phyloP scores from a whole-genome alignment of 164 flowering plant genomes.

The Nelumbo lutea region DNA sequence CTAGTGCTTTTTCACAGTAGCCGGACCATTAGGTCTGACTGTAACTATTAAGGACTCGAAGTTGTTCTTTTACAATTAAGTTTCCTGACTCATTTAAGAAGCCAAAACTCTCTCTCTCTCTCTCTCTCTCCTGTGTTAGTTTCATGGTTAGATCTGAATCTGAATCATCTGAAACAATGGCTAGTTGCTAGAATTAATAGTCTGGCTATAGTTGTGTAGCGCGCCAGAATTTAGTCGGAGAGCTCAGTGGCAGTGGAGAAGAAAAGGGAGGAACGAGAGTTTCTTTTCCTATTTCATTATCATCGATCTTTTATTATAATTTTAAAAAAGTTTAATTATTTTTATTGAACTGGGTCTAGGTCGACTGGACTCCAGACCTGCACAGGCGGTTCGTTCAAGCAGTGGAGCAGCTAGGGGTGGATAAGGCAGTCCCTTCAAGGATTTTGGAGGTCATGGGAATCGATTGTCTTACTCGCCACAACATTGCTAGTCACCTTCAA shows the following conservation, averaged over 20 bases:
- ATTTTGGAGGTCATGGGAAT: conserved; percentile 93
- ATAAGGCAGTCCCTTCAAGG: conserved; percentile 96
- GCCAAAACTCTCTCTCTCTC: too few relatives aligned
- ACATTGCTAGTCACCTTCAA: conserved; percentile 97
- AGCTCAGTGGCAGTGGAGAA: too few relatives aligned
- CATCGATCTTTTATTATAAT: neutral
- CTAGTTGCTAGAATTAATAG: too few relatives aligned
- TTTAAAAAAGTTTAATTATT: neutral
- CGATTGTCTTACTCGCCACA: conserved; percentile 97
- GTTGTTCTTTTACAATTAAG: too few relatives aligned
- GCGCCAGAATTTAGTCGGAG: too few relatives aligned
- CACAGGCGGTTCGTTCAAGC: conserved; percentile 93
- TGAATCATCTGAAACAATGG: too few relatives aligned
- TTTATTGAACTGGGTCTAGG: conserved; percentile 54
- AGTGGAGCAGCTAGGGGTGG: conserved; percentile 98
- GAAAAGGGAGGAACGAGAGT: neutral
- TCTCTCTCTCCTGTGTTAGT: too few relatives aligned
- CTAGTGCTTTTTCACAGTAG: neutral
- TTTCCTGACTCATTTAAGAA: too few relatives aligned
- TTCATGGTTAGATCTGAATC: too few relatives aligned
- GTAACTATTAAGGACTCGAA: neutral
- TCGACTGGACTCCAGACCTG: conserved; percentile 99
- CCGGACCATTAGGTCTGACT: neutral
- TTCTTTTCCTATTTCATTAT: neutral
- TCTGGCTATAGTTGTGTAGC: too few relatives aligned